These are phyloP conservation scores for Diaporthe capsici DNA, from an alignment of 2,329 filamentous ascomycete species.

Conservation along the genomic window DNA sequence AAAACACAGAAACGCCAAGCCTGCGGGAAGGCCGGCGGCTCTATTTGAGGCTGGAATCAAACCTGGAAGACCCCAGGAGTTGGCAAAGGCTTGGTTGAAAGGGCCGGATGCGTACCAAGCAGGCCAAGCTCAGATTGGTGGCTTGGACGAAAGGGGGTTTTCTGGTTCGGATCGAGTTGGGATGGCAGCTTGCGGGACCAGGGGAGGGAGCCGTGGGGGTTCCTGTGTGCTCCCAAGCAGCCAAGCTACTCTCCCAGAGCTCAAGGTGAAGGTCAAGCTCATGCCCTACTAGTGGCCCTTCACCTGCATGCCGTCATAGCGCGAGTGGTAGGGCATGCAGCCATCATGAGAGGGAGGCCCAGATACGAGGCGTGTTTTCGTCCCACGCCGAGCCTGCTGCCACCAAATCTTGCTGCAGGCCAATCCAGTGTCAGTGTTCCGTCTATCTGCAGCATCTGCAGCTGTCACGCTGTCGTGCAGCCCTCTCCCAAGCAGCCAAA, in stretches of 20 bases:
- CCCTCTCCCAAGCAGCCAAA: background rate
- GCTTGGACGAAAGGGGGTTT: slow-evolving; percentile 27
- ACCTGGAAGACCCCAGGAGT: slow-evolving; percentile 14
- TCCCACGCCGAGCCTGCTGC: background rate
- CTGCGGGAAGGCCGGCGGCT: slow-evolving; percentile 14
- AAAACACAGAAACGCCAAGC: slow-evolving; percentile 8
- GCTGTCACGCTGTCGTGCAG: slow-evolving; percentile 16
- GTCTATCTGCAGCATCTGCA: background rate
- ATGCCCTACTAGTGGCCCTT: background rate
- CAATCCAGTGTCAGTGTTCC: background rate
- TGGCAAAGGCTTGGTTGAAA: slow-evolving; percentile 23
- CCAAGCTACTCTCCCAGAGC: background rate
- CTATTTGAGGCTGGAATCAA: slow-evolving; percentile 14
- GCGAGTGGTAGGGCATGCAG: slow-evolving; percentile 2
- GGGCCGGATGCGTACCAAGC: background rate
- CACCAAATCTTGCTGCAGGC: background rate
- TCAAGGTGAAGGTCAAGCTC: slow-evolving; percentile 22
- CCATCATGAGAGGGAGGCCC: slow-evolving; percentile 11
- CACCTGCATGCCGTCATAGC: slow-evolving; percentile 21
- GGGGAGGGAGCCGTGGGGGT: slow-evolving; percentile 1
- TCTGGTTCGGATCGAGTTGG: slow-evolving; percentile 26
- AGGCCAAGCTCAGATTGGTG: slow-evolving; percentile 20
- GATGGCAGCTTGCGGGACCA: slow-evolving; percentile 11
- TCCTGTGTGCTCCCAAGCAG: background rate
- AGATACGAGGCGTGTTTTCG: slow-evolving; percentile 23